A percentile compares a stretch with the other conserved stretches of the same genome.
phyloP scores from a whole-genome alignment of 352 stramenopile species.

The Globisporangium solare region DNA sequence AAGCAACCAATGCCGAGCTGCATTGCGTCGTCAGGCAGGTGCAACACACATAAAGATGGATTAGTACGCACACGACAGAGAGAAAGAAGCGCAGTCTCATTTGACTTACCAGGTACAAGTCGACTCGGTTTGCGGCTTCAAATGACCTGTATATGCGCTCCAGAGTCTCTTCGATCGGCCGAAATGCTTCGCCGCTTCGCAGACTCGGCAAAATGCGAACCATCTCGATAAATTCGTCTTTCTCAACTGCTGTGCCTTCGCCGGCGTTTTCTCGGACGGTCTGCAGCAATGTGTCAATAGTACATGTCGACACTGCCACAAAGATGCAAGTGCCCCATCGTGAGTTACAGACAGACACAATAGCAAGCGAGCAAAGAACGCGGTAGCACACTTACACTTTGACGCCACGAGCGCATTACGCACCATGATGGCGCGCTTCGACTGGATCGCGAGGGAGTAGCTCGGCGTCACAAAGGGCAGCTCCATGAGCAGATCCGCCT shows the following conservation, averaged over 20 bases:
- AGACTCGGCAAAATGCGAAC: slow-evolving; percentile 50
- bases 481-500: slow-evolving; percentile 38
- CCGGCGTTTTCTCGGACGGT: slow-evolving; percentile 31
- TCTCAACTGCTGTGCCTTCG: slow-evolving; percentile 23
- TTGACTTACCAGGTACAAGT: slow-evolving; percentile 51
- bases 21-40: background rate
- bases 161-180: slow-evolving; percentile 58
- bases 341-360: no score
- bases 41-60: background rate
- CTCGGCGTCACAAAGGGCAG: slow-evolving; percentile 56
- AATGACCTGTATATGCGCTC: slow-evolving; percentile 67
- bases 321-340: background rate
- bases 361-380: background rate
- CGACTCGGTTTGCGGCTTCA: slow-evolving; percentile 39
- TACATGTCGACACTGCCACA: slow-evolving; percentile 34
- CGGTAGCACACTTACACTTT: slow-evolving; percentile 24
- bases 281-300: slow-evolving; percentile 28
- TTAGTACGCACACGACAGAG: background rate
- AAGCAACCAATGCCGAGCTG: slow-evolving; percentile 57
- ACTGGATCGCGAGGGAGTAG: slow-evolving; percentile 60
- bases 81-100: background rate
- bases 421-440: slow-evolving; percentile 60
- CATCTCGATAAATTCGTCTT: slow-evolving; percentile 58
- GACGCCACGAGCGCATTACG: slow-evolving; percentile 69
- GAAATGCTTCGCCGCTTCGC: slow-evolving; percentile 51